Base-by-base conservation (phyloP, 805 yeast species). In the Hemisphaericaspora nanyangensis region DNA sequence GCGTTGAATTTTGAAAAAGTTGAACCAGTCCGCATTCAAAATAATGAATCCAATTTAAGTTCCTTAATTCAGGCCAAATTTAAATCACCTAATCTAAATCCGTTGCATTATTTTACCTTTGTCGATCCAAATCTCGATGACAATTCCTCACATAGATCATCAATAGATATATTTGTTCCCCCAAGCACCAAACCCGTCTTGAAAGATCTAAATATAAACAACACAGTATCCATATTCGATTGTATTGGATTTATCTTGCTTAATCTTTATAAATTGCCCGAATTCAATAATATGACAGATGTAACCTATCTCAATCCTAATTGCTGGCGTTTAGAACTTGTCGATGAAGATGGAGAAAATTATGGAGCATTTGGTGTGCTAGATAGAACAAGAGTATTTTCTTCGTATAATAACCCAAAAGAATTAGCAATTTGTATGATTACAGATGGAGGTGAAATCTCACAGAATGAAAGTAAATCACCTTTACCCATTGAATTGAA, bases 271-370 rank as follows among this genome's bases (percentile, higher is more conserved):
- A 51, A 62, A 46, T 18, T 48, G 17, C 36, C 51, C 31, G 52
- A 44, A 31, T 44, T 41, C 48, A 38, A 56, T 45, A 38, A 62
- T 48, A 5, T 51, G 35, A 16, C 41, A 1, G 39, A 39, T 4
- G 15, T 33, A 2, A 27, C 30, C 3, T 36, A 37, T 22, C 38
- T 57, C 24, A 77, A 83, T 44, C 85, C 90, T 0, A 82, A 84
- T 50, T 59, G 61, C 43, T 88, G 95, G 93, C 72, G 82, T 38
- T 54, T 91, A 25, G 85, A 85, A 41, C 69, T 91, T 17, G 89
- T 85, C 1, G 99, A 93, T 56, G 98, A 91, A 36, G 97, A 90
- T 55, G 91, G 91, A 6, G 96, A 95, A 36, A 82, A 85, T 28
- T 89, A 87, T 38, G 99, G 95, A 49, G 86, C 88, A 37, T 90